Evolutionary conservation across 345 rosid species (phyloP), one percentile per base, ranked within the genome.

Genomic region (Populus simonii): DNA sequence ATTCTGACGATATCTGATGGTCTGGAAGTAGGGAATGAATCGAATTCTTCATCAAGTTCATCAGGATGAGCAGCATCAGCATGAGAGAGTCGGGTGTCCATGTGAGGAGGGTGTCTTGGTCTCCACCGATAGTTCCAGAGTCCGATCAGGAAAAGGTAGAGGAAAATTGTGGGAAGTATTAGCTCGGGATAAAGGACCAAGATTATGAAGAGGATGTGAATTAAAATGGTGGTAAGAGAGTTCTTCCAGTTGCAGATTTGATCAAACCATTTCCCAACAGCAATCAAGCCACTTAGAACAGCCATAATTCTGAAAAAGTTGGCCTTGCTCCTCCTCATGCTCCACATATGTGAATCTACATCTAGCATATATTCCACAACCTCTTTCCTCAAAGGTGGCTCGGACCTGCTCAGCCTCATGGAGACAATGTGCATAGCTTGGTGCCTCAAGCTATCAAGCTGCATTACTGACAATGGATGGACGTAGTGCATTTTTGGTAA

Each of bases 291-390:
- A 16, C 76, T 63, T 13, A 82, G 72, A 41, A 82, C 84, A 11
- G 27, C 59, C 84, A 78, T 82, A 9, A 82, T 82, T 70, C 84
- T 74, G 75, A 82, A 82, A 51, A 82, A 82, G 49, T 82, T 82
- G 8, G 84, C 84, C 31, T 82, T 82, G 81, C 84, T 82, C 59
- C 81, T 74, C 67, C 84, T 82, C 84, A 82, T 82, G 75, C 84
- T 82, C 84, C 84, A 78, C 84, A 78, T 78, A 70, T 82, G 84
- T 18, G 76, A 82, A 33, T 82, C 84, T 33, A 82, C 81, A 74
- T 82, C 84, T 17, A 82, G 76, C 84, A 82, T 82, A 18, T 78
- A 75, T 55, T 82, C 84, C 67, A 82, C 84, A 15, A 82, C 75
- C 66, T 82, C 84, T 36, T 74, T 78, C 76, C 79, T 69, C 27